These are phyloP conservation scores for Nemania diffusa DNA, from an alignment of 2,329 filamentous ascomycete genomes.

Conservation along the genomic window DNA sequence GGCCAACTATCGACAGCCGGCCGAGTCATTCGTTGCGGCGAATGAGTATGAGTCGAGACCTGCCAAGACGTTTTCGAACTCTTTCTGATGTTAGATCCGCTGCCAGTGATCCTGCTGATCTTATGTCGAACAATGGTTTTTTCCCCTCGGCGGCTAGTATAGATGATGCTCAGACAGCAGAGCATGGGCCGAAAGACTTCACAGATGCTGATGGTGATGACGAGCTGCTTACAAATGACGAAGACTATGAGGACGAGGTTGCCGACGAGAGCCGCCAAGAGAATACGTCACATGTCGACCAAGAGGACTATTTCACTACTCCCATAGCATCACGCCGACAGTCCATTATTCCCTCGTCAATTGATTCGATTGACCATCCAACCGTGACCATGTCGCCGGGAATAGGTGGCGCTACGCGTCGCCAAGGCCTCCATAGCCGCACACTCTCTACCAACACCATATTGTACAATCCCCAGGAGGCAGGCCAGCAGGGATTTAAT, in stretches of 20 bases:
- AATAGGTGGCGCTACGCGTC: slow-evolving; percentile 47
- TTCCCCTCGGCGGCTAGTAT: slow-evolving; percentile 44
- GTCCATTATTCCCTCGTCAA: slow-evolving; percentile 47
- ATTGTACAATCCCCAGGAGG: slow-evolving; percentile 77
- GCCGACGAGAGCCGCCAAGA: slow-evolving; percentile 54
- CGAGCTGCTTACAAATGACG: slow-evolving; percentile 84
- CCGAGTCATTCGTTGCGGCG: slow-evolving; percentile 62
- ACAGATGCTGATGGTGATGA: slow-evolving; percentile 91
- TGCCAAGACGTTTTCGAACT: slow-evolving; percentile 58
- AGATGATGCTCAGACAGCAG: slow-evolving; percentile 54
- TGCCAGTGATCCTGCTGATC: slow-evolving; percentile 72
- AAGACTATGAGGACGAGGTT: slow-evolving; percentile 69
- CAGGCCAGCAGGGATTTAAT: slow-evolving; percentile 49
- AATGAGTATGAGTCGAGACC: slow-evolving; percentile 63
- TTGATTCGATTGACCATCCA: slow-evolving; percentile 44
- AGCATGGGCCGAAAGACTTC: slow-evolving; percentile 65
- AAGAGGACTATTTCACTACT: slow-evolving; percentile 65
- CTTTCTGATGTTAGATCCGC: slow-evolving; percentile 68
- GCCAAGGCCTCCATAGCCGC: slow-evolving; percentile 69
- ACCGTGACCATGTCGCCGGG: slow-evolving; percentile 51
- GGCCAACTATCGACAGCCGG: slow-evolving; percentile 60
- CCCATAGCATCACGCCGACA: slow-evolving; percentile 58
- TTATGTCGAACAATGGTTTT: slow-evolving; percentile 59
- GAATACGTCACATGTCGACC: slow-evolving; percentile 43
- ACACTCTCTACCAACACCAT: slow-evolving; percentile 86